Conservation (phyloP, 2,329 filamentous ascomycete species). For the Shiraia bambusicola region DNA sequence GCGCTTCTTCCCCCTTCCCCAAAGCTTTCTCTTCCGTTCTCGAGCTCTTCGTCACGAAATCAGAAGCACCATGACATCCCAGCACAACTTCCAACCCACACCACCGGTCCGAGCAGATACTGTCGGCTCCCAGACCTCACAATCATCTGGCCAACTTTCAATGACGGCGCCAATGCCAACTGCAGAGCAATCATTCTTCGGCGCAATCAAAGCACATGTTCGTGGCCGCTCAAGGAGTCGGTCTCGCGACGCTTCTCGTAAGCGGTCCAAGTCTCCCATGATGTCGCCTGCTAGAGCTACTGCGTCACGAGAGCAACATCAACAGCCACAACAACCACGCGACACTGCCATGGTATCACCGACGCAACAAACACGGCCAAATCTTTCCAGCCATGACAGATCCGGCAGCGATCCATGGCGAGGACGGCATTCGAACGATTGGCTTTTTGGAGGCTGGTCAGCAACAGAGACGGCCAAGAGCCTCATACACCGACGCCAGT, state of each 20-base stretch:
- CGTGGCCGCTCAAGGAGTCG: slow-evolving; percentile 39
- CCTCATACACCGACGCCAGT: slow-evolving; percentile 28
- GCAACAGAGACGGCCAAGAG: slow-evolving; percentile 41
- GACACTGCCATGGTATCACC: slow-evolving; percentile 13
- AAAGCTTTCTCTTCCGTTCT: background rate
- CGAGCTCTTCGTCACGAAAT: slow-evolving; percentile 2
- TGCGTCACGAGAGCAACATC: slow-evolving; percentile 13
- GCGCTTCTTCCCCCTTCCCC: slow-evolving; percentile 6
- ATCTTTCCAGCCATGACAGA: slow-evolving; percentile 24
- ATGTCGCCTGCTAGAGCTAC: slow-evolving; percentile 30
- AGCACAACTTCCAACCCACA: slow-evolving; percentile 28
- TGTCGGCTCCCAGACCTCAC: slow-evolving; percentile 26
- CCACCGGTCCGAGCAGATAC: slow-evolving; percentile 36
- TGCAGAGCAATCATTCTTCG: slow-evolving; percentile 38
- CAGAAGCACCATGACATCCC: slow-evolving; percentile 25
- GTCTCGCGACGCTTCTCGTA: slow-evolving; percentile 27
- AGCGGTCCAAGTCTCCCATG: slow-evolving; percentile 37
- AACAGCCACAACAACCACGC: slow-evolving; percentile 14
- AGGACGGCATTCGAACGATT: slow-evolving; percentile 43
- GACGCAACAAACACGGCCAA: slow-evolving; percentile 18
- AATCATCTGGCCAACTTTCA: slow-evolving; percentile 28
- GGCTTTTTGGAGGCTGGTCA: slow-evolving; percentile 43
- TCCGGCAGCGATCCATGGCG: slow-evolving; percentile 39
- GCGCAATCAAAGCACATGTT: slow-evolving; percentile 38
- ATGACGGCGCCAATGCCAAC: slow-evolving; percentile 27